Conservation (phyloP, 2,329 filamentous ascomycete genomes). For the Fusarium sp. region DNA sequence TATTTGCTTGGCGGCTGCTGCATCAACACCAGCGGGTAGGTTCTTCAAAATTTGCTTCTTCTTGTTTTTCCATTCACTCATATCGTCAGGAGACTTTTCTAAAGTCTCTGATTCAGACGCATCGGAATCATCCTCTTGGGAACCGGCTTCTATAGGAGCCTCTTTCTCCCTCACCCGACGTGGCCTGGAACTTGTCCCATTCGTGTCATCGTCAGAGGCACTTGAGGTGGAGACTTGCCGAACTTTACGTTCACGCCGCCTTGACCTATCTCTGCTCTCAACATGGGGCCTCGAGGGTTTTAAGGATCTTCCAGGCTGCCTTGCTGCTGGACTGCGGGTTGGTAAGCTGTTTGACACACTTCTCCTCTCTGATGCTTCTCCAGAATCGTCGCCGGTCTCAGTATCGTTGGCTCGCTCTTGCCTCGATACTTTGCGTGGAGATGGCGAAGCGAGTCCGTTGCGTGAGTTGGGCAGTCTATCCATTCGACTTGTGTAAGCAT, state of each 20-base stretch:
- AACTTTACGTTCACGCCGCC: constrained; percentile 31
- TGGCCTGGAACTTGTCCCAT: constrained; percentile 38
- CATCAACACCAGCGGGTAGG: constrained; percentile 83
- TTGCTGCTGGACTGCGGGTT: constrained; percentile 27
- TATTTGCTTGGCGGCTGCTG: constrained; percentile 85
- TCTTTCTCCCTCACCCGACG: constrained; percentile 45
- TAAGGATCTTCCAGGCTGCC: constrained; percentile 16
- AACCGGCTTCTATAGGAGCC: constrained; percentile 51
- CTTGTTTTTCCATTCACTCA: constrained; percentile 67
- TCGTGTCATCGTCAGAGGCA: constrained; percentile 39
- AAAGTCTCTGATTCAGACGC: constrained; percentile 49
- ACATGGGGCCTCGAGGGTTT: constrained; percentile 22
- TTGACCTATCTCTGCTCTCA: constrained; percentile 28
- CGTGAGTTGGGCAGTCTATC: constrained; percentile 25
- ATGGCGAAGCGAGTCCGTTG: constrained; percentile 11
- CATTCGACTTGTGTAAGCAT: constrained; percentile 23
- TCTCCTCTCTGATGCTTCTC: constrained; percentile 31
- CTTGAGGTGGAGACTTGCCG: constrained; percentile 40
- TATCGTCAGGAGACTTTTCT: constrained; percentile 50
- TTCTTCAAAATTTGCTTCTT: constrained; percentile 76
- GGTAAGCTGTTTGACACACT: constrained; percentile 20
- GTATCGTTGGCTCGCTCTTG: constrained; percentile 28
- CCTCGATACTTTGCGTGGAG: constrained; percentile 26
- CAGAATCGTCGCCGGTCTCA: constrained; percentile 35
- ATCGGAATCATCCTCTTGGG: constrained; percentile 58